A percentile compares a stretch with the other conserved stretches of the same genome.
phyloP scores from a whole-genome alignment of 345 rosid genomes.

The Arabidopsis suecica region DNA sequence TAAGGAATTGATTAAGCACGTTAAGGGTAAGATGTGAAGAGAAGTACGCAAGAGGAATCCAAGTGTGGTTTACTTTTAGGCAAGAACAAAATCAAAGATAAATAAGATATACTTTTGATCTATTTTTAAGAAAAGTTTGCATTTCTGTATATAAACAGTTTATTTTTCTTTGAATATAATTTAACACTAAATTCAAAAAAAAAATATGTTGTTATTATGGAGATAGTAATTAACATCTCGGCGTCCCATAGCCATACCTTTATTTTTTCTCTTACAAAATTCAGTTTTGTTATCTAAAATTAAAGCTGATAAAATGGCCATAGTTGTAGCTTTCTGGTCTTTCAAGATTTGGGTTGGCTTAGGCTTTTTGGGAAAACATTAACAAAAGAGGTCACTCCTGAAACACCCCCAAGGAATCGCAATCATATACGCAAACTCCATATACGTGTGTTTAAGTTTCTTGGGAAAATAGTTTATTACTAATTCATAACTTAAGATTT shows the following conservation, averaged over 20 bases:
- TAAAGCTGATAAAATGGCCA: not conserved
- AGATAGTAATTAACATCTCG: not conserved
- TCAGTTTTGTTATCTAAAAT: not conserved
- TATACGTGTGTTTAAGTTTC: not conserved
- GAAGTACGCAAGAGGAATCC: no score
- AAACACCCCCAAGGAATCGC: slow-evolving; percentile 17
- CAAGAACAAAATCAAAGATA: no score
- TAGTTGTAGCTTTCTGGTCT: not conserved
- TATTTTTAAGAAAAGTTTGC: no score
- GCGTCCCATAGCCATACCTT: slow-evolving; percentile 4
- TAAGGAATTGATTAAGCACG: no score
- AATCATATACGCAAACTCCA: slow-evolving; percentile 21
- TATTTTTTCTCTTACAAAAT: no score
- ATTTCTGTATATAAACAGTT: no score
- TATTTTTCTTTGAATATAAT: no score
- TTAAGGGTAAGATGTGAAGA: no score
- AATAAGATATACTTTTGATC: no score
- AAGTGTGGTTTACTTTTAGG: no score
- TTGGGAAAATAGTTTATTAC: not conserved
- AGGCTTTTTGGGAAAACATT: not conserved
- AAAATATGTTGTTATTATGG: not conserved
- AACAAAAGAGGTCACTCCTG: slow-evolving; percentile 1
- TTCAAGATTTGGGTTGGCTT: slow-evolving; percentile 1
- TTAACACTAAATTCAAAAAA: no score
- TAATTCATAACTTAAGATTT: not conserved